Base-by-base conservation (phyloP, 768 basidiomycete genomes). In the Russula dissimulans region DNA sequence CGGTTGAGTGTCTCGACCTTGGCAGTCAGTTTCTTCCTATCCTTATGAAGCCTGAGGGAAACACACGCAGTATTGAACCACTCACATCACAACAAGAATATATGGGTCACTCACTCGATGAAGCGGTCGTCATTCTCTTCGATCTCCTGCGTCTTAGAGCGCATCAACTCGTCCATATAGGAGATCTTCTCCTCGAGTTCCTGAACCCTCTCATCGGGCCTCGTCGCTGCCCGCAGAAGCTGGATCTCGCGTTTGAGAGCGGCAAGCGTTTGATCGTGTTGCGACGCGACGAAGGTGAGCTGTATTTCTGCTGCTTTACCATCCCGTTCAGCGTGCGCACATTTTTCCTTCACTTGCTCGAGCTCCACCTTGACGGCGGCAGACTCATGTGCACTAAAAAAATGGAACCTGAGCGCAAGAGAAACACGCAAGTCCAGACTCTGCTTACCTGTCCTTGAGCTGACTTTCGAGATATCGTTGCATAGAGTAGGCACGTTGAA, bases 51-150 rank as follows among this genome's bases (percentile, higher is more conserved):
- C 65, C 89, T 91, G 66, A 22, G n/a, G 48, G 34, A 41, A 8
- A 26, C 22, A 26, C 22, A 44, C 50, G 38, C 43, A 39, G 45
- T 54, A 31, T 53, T 43, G 26, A 52, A 18, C 51, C 43, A 52
- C 57, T 17, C 15, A 26, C 57, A 34, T 34, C n/a, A 14, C 3
- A n/a, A 11, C 11, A 31, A 12, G 15, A 32, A 42, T 7, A 18
- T 45, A 31, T 7, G n/a, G 5, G 26, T 9, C n/a, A 77, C 86
- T 65, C 72, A 91, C 89, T 86, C 86, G 61, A 91, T 81, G 54
- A 84, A 81, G 39, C 81, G 81, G 68, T 92, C 90, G 66, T 92
- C 89, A 57, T 91, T 88, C 66, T 86, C 87, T 68, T 91, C 89
- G 57, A 91, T 89, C 72, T 91, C 89, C 14, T 77, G 71, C 61